Percentiles rank a stretch among this genome's conserved stretches.
These are phyloP conservation scores for Albifimbria verrucaria DNA, from an alignment of 2,329 filamentous ascomycete species.

Conservation along the genomic window DNA sequence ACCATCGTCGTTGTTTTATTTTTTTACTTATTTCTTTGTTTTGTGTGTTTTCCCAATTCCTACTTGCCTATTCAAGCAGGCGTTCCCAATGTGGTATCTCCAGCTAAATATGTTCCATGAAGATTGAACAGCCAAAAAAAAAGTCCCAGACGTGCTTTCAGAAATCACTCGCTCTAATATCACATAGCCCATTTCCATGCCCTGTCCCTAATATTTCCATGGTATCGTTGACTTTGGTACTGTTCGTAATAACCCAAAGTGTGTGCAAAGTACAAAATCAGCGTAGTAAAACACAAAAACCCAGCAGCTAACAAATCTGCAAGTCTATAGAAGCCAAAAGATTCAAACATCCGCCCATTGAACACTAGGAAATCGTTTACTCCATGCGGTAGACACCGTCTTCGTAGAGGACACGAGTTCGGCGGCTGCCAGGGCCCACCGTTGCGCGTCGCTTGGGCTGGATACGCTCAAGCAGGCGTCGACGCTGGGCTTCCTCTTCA, in stretches of 20 bases:
- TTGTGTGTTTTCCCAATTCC: neutral
- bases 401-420: slow-evolving; percentile 33
- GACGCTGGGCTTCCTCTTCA: slow-evolving; percentile 35
- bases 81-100: neutral
- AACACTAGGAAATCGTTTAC: slow-evolving; percentile 18
- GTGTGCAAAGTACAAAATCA: neutral
- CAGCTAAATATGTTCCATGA: neutral
- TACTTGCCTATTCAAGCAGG: neutral
- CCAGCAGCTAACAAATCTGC: neutral
- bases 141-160: neutral
- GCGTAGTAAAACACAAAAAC: neutral
- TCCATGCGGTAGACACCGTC: slow-evolving; percentile 38
- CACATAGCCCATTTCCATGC: neutral
- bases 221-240: no score
- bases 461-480: slow-evolving; percentile 38
- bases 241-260: neutral
- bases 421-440: slow-evolving; percentile 31
- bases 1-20: no score
- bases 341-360: neutral
- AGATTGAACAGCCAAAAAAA: neutral
- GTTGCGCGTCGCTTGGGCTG: slow-evolving; percentile 33
- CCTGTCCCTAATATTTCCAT: neutral
- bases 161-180: neutral
- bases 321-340: neutral
- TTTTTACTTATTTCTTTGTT: no score